Conservation (phyloP, 2,329 filamentous ascomycete genomes). For the Microcyclospora pomicola region DNA sequence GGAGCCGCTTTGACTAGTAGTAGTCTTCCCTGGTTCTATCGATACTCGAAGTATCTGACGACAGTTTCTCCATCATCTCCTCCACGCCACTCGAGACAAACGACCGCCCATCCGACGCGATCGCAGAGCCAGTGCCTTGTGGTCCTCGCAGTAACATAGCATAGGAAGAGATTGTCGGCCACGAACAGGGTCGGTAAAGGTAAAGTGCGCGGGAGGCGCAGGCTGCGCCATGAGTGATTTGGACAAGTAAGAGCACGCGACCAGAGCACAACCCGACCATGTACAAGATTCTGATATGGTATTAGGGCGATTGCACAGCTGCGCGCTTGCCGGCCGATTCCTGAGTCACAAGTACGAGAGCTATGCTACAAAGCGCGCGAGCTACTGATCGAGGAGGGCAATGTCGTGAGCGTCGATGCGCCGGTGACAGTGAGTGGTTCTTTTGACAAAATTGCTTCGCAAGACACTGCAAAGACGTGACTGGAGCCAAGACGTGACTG, state of each 20-base stretch:
- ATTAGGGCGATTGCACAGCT: conserved; percentile 83
- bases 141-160: too few relatives aligned
- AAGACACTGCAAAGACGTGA: too few relatives aligned
- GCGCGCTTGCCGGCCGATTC: conserved; percentile 89
- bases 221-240: conserved; percentile 67
- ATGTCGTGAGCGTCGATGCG: conserved; percentile 88
- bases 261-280: neutral
- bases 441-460: neutral
- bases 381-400: conserved; percentile 91
- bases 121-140: too few relatives aligned
- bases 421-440: conserved; percentile 60
- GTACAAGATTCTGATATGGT: conserved; percentile 7
- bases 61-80: too few relatives aligned
- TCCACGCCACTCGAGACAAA: too few relatives aligned
- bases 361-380: conserved; percentile 95
- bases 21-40: too few relatives aligned
- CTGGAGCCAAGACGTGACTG: neutral
- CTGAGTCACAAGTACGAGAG: conserved; percentile 87
- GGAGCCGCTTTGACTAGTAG: too few relatives aligned
- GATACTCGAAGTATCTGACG: too few relatives aligned
- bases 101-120: too few relatives aligned
- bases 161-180: too few relatives aligned
- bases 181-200: neutral
- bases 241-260: conserved; percentile 53
- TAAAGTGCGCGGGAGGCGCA: conserved; percentile 5